Base-by-base conservation (phyloP, 805 yeast species). In the Zygosaccharomyces pseudorouxii region DNA sequence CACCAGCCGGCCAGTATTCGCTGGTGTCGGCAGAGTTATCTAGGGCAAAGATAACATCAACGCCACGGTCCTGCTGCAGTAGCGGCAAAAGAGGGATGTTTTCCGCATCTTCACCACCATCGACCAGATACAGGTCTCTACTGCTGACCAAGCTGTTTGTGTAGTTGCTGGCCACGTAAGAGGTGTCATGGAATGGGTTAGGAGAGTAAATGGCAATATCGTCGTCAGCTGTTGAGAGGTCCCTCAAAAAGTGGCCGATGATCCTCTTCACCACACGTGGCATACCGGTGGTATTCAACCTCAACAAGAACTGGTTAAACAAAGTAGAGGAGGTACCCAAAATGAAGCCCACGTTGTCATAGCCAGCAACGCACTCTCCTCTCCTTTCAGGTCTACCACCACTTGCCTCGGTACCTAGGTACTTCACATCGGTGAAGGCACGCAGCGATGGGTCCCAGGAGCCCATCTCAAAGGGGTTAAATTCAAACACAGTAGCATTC, bases 251-350 rank as follows among this genome's bases (percentile, higher is more conserved):
- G 41, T 64, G 59, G 10, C 70, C 60, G 4, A 79, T 70, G n/a
- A 81, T 56, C n/a, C 70, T 64, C 51, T 72, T 70, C 8, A 82
- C 55, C 19, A 70, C 70, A 12, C 81, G 79, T 3, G 74, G 57
- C 1, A 78, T 48, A 20, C 77, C 75, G 1, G 84, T 74, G 18
- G 79, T 63, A 62, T 84, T 81, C 51, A 85, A 64, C 56, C 77
- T 76, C 39, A 83, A 66, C 16, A 86, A 60, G 47, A 84, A 72
- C 62, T 80, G 81, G 64, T 89, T 89, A 73, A 89, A 89, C 46
- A 89, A 69, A 1, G 90, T 74, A 1, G 95, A 85, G 2, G 96
- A 87, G 3, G 96, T 83, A 38, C 93, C 96, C 69, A 86, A 71
- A 37, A 87, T 70, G 60, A 79, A 88, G 4, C 96, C 95, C 5